These are phyloP conservation scores for Phytophthora pistaciae DNA, from an alignment of 352 stramenopile genomes.

Conservation along the genomic window DNA sequence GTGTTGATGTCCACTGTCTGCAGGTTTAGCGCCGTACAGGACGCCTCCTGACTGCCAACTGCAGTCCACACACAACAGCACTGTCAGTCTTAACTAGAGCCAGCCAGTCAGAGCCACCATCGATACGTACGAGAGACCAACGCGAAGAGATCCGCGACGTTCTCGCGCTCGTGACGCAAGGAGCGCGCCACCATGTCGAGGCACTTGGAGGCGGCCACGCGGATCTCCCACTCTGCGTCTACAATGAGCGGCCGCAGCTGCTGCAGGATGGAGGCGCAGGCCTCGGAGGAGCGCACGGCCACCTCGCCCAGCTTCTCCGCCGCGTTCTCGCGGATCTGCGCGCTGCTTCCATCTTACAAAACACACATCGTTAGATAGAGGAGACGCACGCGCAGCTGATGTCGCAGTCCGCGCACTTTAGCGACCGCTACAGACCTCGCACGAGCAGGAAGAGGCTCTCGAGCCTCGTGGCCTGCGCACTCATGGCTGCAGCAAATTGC, in stretches of 20 bases:
- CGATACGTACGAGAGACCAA: slow-evolving; percentile 47
- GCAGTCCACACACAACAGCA: slow-evolving; percentile 2
- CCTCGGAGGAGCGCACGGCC: slow-evolving; percentile 51
- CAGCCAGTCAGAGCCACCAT: background rate
- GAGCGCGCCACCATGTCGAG: slow-evolving; percentile 62
- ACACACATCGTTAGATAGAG: slow-evolving; percentile 17
- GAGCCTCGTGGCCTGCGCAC: slow-evolving; percentile 66
- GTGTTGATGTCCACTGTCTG: slow-evolving; percentile 62
- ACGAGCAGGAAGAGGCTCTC: slow-evolving; percentile 86
- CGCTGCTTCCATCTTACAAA: slow-evolving; percentile 70
- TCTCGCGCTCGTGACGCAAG: slow-evolving; percentile 34
- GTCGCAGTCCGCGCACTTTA: background rate
- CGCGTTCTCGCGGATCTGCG: slow-evolving; percentile 74
- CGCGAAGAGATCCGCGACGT: slow-evolving; percentile 56
- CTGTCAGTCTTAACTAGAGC: background rate
- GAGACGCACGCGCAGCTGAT: background rate
- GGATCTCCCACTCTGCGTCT: slow-evolving; percentile 73
- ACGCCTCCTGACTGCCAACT: slow-evolving; percentile 63
- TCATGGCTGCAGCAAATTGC: slow-evolving; percentile 21
- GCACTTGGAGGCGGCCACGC: slow-evolving; percentile 74
- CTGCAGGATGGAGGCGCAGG: slow-evolving; percentile 63
- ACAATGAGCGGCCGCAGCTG: slow-evolving; percentile 66
- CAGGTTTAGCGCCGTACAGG: slow-evolving; percentile 52
- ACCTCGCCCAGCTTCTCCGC: slow-evolving; percentile 78
- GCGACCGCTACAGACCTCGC: slow-evolving; percentile 40